Base-by-base conservation (phyloP, 345 rosid species). In the Crucihimalaya himalaica region DNA sequence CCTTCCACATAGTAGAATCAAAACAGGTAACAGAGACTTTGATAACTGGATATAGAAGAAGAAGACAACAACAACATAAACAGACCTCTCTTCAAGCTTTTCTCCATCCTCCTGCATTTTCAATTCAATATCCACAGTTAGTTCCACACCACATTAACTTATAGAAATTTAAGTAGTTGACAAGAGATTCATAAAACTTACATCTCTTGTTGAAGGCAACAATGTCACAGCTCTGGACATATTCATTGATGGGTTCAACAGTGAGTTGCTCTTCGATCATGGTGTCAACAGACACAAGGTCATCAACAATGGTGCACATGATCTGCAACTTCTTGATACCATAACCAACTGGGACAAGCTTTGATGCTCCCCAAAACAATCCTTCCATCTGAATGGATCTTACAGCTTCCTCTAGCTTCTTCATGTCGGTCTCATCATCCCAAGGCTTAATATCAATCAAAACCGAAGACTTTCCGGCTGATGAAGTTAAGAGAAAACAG, bases 401-500 rank as follows among this genome's bases (percentile, higher is more conserved):
- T 29, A 90, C 93, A 23, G 87, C 84, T 72, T 88, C 93, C 82
- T 90, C 96, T 4, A 88, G 90, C 79, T 86, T 90, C 79, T 88
- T 83, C 96, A 90, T 90, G 81, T 90, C 96, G 1, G 96, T 90
- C 69, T 90, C 96, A 75, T 90, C 96, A 72, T 90, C 94, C 97
- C 97, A 88, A 2, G 94, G 97, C 75, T 90, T 90, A 37, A 90
- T 60, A 71, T 88, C 94, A 81, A 90, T 27, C 46, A 90, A 70
- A 18, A 90, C 90, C 4, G 93, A 90, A 4, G 97, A 90, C 86
- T 90, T 90, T 21, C 96, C 96, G 25, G 87, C 96, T 89, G 63
- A 20, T 4, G 29, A 66, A 35, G 35, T 14, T 2, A 18, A 23
- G 6, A 68, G 2, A 28, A 39, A 43, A 0, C 15, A 8, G 27